Base-by-base conservation (phyloP, 345 rosid genomes). In the Salix viminalis region DNA sequence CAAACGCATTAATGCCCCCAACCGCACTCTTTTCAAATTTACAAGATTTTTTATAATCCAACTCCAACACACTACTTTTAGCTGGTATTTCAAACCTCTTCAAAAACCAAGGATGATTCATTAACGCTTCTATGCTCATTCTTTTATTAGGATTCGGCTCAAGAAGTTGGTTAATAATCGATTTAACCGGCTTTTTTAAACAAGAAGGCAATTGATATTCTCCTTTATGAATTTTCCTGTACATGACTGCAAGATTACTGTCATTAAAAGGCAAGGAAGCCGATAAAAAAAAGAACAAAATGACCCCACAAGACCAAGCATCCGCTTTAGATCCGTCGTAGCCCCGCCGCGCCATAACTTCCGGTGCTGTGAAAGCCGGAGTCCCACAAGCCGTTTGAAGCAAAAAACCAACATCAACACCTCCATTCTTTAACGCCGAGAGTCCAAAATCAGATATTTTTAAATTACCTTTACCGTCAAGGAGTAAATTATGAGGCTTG, bases 251-350 rank as follows among this genome's bases (percentile, higher is more conserved):
- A 32, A 91, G 71, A 76, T 90, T 93, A 21, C 79, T 72, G 69
- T 89, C 90, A 18, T 88, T 89, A 34, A 90, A 95, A 34, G 99
- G 99, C 69, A 89, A 15, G 28, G 39, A 68, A 15, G 93, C 97
- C 0, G 91, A 81, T 21, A 95, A 76, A 41, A 95, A 52, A 65
- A 88, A 85, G 58, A 79, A 93, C 24, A 93, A 84, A 2, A 95
- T 88, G 1, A 95, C 96, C 5, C 99, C 99, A 32, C 99, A 95
- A 9, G 98, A 93, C 98, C 98, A 94, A 2, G 85, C 85, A 58
- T 82, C 97, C 1, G 97, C 94, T 70, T 85, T 89, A 8, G 87
- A 79, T 2, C 98, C 98, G 67, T 90, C 88, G 83, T 94, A 94
- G 10, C 82, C 82, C 21, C 73, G 69, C 52, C 82, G 69, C 15